Base-by-base conservation (phyloP, 1,284 basidiomycete species). In the Trametes versicolor region DNA sequence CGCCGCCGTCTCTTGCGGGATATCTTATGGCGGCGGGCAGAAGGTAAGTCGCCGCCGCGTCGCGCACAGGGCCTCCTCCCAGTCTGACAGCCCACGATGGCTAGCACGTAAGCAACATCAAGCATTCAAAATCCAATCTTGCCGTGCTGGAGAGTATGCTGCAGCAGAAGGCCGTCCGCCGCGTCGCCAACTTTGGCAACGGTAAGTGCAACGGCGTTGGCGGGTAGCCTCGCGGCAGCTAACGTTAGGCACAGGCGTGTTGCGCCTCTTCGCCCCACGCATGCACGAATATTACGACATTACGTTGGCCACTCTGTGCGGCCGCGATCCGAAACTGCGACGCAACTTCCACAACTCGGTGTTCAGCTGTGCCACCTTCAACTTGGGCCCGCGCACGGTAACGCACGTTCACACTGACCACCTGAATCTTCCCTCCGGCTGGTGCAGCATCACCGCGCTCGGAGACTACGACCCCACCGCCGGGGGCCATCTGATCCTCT, bases 401-500 rank as follows among this genome's bases (percentile, higher is more conserved):
- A 4, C 43, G 10, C 21, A 19, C n/a, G 17, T 19, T 0, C 71
- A 75, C 59, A 36, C 50, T 10, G 75, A 77, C 58, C 8, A 39
- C n/a, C 49, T 37, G 12, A 76, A 77, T 64, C 43, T 63, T 4
- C 47, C 72, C 0, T 25, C 13, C 27, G 74, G 74, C 0, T 67
- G 64, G 67, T 77, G 76, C 49, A 63, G 63, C 3, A 68, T 77
- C 27, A 67, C 64, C 0, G 67, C 72, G 0, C 25, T 72, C 12
- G 76, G 76, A 6, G 36, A 64, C 25, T 77, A 64, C 56, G 61
- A 77, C 57, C 54, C 60, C 4, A 41, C 25, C 10, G 39, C 50
- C 25, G 71, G 76, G 1, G 75, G 76, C 4, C 74, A 76, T 36
- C 48, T 77, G 7, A 51, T 76, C 4, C 66, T 77, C 2, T 70